Evolutionary conservation across 345 rosid species (phyloP).

Genomic region (Lepidium africanum): DNA sequence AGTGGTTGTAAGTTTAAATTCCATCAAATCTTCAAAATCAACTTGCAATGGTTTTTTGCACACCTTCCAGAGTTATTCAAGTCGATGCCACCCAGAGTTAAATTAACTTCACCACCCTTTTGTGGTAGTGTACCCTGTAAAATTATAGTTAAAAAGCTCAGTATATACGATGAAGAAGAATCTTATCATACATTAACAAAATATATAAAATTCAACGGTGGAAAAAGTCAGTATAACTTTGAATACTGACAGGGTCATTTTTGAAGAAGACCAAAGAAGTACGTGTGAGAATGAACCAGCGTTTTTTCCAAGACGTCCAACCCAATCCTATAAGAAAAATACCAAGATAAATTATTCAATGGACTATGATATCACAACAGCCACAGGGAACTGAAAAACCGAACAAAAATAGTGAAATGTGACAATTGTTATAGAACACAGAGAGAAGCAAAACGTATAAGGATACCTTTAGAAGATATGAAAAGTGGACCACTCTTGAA

Average conservation of each 20-base stretch:
- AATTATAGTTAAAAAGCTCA: background rate
- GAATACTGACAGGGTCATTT: constrained; percentile 87
- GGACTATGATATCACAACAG: background rate
- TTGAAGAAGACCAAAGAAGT: constrained; percentile 97
- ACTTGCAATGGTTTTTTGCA: background rate
- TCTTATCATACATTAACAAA: background rate
- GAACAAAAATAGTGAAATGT: background rate
- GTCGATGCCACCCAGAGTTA: constrained; percentile 95
- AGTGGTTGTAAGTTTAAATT: background rate
- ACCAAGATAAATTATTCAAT: background rate
- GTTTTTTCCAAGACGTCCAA: constrained; percentile 99
- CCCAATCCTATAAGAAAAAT: constrained; percentile 64
- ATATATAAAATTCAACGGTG: background rate
- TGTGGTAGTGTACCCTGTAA: constrained; percentile 85
- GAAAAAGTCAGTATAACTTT: background rate
- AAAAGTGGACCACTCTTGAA: constrained; percentile 96
- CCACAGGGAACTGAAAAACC: background rate
- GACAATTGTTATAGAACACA: background rate
- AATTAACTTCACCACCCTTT: constrained; percentile 89
- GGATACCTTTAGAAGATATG: constrained; percentile 95
- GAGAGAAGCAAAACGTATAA: background rate
- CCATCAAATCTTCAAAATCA: background rate
- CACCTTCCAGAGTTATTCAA: constrained; percentile 98
- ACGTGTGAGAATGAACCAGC: constrained; percentile 97
- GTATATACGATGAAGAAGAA: constrained; percentile 4